Percentiles rank a stretch among this genome's conserved stretches.
Conservation (phyloP, 805 yeast genomes). For the Naumovozyma castellii region DNA sequence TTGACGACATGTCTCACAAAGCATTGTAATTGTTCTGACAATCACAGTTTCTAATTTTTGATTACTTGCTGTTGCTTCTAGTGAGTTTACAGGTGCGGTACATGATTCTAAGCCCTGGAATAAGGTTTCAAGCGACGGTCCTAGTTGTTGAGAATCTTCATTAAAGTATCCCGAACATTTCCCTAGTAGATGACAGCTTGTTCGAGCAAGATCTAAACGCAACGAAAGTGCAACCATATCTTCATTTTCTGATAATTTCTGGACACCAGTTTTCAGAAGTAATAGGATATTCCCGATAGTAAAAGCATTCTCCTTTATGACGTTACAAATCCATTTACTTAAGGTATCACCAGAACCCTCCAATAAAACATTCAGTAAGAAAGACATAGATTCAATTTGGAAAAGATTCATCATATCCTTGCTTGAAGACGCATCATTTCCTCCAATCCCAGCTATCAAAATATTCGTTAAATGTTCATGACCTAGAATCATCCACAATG, state of each 20-base stretch:
- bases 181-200: conserved; percentile 22
- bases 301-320: conserved; percentile 15
- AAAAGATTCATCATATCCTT: conserved; percentile 12
- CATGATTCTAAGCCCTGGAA: conserved; percentile 25
- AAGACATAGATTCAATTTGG: conserved; percentile 28
- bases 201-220: conserved; percentile 23
- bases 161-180: conserved; percentile 24
- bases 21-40: conserved; percentile 20
- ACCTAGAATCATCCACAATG: conserved; percentile 58
- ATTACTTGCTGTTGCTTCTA: conserved; percentile 8
- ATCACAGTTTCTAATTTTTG: conserved; percentile 24
- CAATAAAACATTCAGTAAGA: conserved; percentile 19
- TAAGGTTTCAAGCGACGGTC: conserved; percentile 18
- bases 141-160: conserved; percentile 15
- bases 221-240: conserved; percentile 12
- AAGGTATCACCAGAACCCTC: conserved; percentile 22
- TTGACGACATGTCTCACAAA: conserved; percentile 25
- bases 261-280: conserved; percentile 22
- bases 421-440: conserved; percentile 4
- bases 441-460: conserved; percentile 22
- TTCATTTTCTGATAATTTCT: conserved; percentile 8
- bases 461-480: conserved; percentile 27
- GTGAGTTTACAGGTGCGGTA: conserved; percentile 3
- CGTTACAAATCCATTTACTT: conserved; percentile 25
- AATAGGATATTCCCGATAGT: conserved; percentile 18